phyloP scores from a whole-genome alignment of 139 green algal species.

The Coccomyxa sp. region DNA sequence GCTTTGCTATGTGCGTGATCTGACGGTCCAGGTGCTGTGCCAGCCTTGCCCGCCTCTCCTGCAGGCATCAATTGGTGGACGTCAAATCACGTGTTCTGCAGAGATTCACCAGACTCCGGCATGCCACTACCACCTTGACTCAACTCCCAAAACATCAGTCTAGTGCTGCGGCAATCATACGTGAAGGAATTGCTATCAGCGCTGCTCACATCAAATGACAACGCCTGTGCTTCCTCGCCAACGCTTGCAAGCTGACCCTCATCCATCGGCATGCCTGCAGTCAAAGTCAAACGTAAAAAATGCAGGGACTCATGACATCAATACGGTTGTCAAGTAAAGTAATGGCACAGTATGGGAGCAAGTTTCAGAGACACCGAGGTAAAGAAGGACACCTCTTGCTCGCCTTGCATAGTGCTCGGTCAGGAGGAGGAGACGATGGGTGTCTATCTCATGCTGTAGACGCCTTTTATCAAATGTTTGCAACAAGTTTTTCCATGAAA shows the following conservation, averaged over 20 bases:
- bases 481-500: no score
- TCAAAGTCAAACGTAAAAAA: no score
- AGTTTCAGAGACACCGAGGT: no score
- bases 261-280: background rate
- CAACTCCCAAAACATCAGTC: no score
- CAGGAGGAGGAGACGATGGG: slow-evolving; percentile 47
- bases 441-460: slow-evolving; percentile 44
- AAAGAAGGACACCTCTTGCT: no score
- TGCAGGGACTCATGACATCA: no score
- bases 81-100: background rate
- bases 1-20: slow-evolving; percentile 1
- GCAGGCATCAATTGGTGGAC: background rate
- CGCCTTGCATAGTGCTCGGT: slow-evolving; percentile 15
- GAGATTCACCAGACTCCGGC: no score
- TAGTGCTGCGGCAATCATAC: no score
- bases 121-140: no score
- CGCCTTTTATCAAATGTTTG: slow-evolving; percentile 33
- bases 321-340: no score
- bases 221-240: slow-evolving; percentile 1
- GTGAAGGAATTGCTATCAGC: no score
- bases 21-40: slow-evolving; percentile 21
- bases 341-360: no score
- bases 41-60: slow-evolving; percentile 21
- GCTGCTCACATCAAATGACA: slow-evolving; percentile 6
- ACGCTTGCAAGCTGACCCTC: slow-evolving; percentile 2